These are phyloP conservation scores for Kodamaea suecica DNA, from an alignment of 1,139 yeast genomes.

Conservation along the genomic window DNA sequence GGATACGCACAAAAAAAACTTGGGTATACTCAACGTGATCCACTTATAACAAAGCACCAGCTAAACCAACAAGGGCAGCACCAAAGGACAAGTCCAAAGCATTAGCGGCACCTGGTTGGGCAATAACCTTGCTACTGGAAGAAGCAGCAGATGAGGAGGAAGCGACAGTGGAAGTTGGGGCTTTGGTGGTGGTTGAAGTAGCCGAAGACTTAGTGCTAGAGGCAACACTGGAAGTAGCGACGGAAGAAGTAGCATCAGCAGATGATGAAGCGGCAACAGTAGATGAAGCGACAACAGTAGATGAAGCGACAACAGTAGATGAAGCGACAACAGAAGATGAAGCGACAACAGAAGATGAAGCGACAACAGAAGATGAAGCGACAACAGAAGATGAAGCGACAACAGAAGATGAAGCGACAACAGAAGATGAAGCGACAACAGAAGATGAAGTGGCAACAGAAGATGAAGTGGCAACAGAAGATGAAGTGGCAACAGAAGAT, in stretches of 20 bases:
- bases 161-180: constrained; percentile 13
- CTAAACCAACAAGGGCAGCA: constrained; percentile 20
- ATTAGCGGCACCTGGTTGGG: constrained; percentile 11
- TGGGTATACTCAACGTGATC: background rate
- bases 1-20: no score
- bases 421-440: constrained; percentile 18
- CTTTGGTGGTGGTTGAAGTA: constrained; percentile 12
- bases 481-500: constrained; percentile 14
- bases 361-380: constrained; percentile 13
- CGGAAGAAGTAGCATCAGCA: constrained; percentile 13
- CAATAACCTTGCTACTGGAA: constrained; percentile 5
- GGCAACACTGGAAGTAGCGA: constrained; percentile 14
- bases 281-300: constrained; percentile 14
- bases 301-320: constrained; percentile 12
- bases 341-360: constrained; percentile 17
- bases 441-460: constrained; percentile 25
- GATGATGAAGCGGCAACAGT: constrained; percentile 10
- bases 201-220: constrained; percentile 9
- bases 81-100: constrained; percentile 15
- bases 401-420: constrained; percentile 27
- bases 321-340: constrained; percentile 16
- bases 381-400: constrained; percentile 21
- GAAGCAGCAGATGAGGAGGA: constrained; percentile 9
- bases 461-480: constrained; percentile 27
- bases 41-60: constrained; percentile 20